phyloP scores from a whole-genome alignment of 2,329 filamentous ascomycete species.

The Exophiala sp. region DNA sequence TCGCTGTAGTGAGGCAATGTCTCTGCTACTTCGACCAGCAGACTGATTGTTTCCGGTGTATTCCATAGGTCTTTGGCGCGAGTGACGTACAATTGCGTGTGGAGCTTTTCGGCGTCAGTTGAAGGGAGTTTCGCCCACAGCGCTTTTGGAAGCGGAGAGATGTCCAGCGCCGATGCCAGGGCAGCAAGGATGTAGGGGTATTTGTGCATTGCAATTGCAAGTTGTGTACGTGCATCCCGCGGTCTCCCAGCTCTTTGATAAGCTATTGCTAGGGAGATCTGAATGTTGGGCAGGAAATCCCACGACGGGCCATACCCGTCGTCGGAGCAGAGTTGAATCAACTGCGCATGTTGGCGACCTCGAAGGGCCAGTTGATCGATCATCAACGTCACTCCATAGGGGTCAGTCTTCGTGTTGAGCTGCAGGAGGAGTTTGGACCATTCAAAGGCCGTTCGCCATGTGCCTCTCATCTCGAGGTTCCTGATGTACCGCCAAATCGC shows the following conservation, averaged over 20 bases:
- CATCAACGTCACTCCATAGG: constrained; percentile 73
- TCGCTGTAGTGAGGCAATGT: constrained; percentile 45
- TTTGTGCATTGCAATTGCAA: constrained; percentile 62
- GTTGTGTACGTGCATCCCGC: constrained; percentile 57
- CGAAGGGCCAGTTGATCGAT: constrained; percentile 82
- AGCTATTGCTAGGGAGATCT: constrained; percentile 71
- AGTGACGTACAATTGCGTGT: constrained; percentile 68
- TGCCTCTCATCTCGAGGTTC: constrained; percentile 82
- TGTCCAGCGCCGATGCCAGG: constrained; percentile 71
- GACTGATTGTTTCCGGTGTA: constrained; percentile 60
- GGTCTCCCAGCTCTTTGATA: constrained; percentile 64
- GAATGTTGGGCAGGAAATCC: constrained; percentile 61
- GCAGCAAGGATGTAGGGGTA: constrained; percentile 80
- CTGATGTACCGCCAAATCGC: constrained; percentile 82
- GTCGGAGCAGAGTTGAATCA: constrained; percentile 61
- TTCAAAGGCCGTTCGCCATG: constrained; percentile 85
- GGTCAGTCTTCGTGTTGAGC: constrained; percentile 66
- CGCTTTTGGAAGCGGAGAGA: constrained; percentile 67
- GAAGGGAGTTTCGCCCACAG: constrained; percentile 75
- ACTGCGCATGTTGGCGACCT: constrained; percentile 67
- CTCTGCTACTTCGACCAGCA: constrained; percentile 65
- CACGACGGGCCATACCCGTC: constrained; percentile 46
- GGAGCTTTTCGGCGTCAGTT: constrained; percentile 59
- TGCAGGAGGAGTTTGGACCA: constrained; percentile 82
- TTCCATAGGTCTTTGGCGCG: constrained; percentile 82